phyloP scores from a whole-genome alignment of 2,329 filamentous ascomycete species.

The Penicillium italicum region DNA sequence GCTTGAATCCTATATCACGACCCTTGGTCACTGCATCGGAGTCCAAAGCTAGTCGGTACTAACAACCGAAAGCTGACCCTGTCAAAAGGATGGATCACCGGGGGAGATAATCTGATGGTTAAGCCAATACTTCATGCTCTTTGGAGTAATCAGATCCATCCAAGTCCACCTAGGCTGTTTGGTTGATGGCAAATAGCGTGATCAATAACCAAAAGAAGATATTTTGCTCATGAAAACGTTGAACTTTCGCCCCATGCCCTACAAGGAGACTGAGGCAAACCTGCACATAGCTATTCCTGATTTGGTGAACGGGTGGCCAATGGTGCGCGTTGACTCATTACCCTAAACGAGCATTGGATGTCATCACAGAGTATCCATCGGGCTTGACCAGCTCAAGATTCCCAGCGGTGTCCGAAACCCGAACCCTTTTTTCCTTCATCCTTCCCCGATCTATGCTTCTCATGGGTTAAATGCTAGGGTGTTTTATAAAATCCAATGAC shows the following conservation, averaged over 20 bases:
- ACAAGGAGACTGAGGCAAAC: conserved; percentile 6
- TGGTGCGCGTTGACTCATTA: conserved; percentile 5
- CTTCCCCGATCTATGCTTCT: conserved; percentile 4
- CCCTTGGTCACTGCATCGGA: conserved; percentile 10
- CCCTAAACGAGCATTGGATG: conserved; percentile 9
- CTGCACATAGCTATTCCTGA: background rate
- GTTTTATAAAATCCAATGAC: conserved; percentile 12
- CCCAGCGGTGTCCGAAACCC: conserved; percentile 5
- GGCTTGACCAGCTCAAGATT: conserved; percentile 2
- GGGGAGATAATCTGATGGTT: conserved; percentile 9
- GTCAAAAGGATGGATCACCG: conserved; percentile 9
- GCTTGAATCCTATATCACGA: background rate
- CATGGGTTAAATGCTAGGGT: conserved; percentile 9
- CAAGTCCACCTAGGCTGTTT: conserved; percentile 3
- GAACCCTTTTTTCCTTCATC: background rate
- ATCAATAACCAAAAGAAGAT: conserved; percentile 2
- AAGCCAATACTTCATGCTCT: conserved; percentile 7
- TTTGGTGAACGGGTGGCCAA: conserved; percentile 15
- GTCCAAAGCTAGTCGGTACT: conserved; percentile 19
- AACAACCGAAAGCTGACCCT: conserved; percentile 15
- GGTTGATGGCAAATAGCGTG: conserved; percentile 19
- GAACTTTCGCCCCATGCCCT: conserved; percentile 16
- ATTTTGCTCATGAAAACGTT: conserved; percentile 13
- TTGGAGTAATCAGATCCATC: conserved; percentile 14
- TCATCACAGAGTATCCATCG: conserved; percentile 15